Conservation (phyloP, 306 rosid species). For the Trifolium fragiferum region DNA sequence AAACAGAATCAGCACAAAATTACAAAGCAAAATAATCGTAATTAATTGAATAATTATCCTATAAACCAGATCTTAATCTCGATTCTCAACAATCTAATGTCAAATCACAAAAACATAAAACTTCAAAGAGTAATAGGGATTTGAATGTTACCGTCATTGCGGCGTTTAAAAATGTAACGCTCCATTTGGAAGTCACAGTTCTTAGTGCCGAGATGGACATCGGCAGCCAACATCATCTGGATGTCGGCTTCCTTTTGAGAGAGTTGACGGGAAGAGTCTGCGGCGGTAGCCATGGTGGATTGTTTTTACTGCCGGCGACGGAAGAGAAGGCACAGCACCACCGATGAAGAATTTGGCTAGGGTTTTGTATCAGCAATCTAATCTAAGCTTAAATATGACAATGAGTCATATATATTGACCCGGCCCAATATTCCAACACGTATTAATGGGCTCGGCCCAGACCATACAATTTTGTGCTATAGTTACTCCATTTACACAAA, state of each 20-base stretch:
- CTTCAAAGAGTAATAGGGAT: not conserved
- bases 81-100: not conserved
- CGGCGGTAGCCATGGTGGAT: constrained; percentile 10
- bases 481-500: too few relatives aligned
- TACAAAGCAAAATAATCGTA: not conserved
- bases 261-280: constrained; percentile 64
- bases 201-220: constrained; percentile 86
- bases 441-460: too few relatives aligned
- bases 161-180: constrained; percentile 87
- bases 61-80: not conserved
- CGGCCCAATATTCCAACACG: too few relatives aligned
- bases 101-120: not conserved
- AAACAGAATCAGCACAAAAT: not conserved
- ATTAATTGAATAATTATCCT: not conserved
- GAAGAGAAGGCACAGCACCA: not conserved
- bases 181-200: constrained; percentile 92
- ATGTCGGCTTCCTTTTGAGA: constrained; percentile 87
- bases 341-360: not conserved
- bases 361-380: not conserved
- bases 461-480: too few relatives aligned
- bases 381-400: not conserved
- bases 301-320: not conserved
- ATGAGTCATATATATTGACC: too few relatives aligned
- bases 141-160: constrained; percentile 67
- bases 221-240: constrained; percentile 90